Evolutionary conservation across 2,329 filamentous ascomycete species (phyloP).

Genomic region (Cryphonectria parasitica): DNA sequence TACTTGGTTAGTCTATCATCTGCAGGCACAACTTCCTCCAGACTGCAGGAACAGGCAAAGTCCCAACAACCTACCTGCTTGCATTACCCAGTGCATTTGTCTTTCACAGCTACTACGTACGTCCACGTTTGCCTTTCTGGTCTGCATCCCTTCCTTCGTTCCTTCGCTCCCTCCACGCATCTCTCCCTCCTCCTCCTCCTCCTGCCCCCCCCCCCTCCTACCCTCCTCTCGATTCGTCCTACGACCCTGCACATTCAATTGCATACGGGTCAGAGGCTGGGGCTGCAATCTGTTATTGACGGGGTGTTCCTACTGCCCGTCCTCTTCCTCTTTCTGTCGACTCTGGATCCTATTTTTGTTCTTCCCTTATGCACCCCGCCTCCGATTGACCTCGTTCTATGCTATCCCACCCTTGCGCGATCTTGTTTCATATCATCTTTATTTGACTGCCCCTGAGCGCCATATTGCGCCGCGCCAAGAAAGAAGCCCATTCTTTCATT

Average conservation of each 20-base stretch:
- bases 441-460: constrained; percentile 10
- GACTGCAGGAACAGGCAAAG: neutral
- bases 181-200: neutral
- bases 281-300: neutral
- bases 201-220: neutral
- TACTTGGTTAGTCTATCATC: neutral
- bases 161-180: neutral
- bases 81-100: neutral
- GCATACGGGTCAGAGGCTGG: neutral
- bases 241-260: neutral
- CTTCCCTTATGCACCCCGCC: neutral
- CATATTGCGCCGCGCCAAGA: constrained; percentile 11
- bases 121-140: neutral
- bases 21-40: neutral
- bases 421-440: constrained; percentile 11
- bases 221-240: neutral
- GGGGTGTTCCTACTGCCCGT: neutral
- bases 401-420: constrained; percentile 9
- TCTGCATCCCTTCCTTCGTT: constrained; percentile 7
- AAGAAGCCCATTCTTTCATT: neutral
- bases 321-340: neutral
- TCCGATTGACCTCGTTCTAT: neutral
- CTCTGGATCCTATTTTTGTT: constrained; percentile 6
- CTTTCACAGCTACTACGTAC: neutral
- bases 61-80: neutral